Evolutionary conservation across 768 basidiomycete genomes (phyloP).

Genomic region (Mycena rebaudengoi): DNA sequence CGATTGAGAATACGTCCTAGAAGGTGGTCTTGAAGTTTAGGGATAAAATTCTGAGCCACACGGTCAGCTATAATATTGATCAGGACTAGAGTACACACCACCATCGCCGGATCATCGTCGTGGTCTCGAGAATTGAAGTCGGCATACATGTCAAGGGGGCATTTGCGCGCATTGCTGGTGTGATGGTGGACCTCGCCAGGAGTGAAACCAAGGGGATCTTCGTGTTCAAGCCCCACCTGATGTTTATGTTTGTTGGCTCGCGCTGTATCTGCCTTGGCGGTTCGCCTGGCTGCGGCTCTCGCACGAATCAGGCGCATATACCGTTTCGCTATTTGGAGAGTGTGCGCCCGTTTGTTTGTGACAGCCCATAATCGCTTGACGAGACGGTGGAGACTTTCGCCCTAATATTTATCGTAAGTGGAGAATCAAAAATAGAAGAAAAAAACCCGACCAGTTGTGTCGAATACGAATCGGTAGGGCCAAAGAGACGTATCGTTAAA

Average conservation of each 20-base stretch:
- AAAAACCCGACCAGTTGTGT: constrained; percentile 26
- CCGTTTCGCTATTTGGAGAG: constrained; percentile 38
- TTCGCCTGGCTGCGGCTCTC: background rate
- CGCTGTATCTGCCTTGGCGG: too few species aligned
- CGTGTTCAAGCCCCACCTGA: background rate
- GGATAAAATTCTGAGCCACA: constrained; percentile 38
- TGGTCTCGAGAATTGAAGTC: constrained; percentile 15
- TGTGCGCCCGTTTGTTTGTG: constrained; percentile 44
- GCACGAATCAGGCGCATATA: constrained; percentile 16
- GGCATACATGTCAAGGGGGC: constrained; percentile 29
- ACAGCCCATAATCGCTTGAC: constrained; percentile 47
- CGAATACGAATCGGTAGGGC: constrained; percentile 35
- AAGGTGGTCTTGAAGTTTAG: constrained; percentile 45
- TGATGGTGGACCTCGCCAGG: constrained; percentile 16
- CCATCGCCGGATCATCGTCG: constrained; percentile 26
- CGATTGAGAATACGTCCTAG: constrained; percentile 36
- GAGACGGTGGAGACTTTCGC: constrained; percentile 50
- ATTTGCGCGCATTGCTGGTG: constrained; percentile 30
- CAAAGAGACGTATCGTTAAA: constrained; percentile 25
- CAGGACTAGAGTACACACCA: constrained; percentile 19
- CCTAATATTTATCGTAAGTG: constrained; percentile 34
- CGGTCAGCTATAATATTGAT: background rate
- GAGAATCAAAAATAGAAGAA: background rate
- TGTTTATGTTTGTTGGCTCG: background rate
- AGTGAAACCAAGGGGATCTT: constrained; percentile 2